Evolutionary conservation across 2,329 filamentous ascomycete species (phyloP).

Genomic region (Teratosphaeria viscida): DNA sequence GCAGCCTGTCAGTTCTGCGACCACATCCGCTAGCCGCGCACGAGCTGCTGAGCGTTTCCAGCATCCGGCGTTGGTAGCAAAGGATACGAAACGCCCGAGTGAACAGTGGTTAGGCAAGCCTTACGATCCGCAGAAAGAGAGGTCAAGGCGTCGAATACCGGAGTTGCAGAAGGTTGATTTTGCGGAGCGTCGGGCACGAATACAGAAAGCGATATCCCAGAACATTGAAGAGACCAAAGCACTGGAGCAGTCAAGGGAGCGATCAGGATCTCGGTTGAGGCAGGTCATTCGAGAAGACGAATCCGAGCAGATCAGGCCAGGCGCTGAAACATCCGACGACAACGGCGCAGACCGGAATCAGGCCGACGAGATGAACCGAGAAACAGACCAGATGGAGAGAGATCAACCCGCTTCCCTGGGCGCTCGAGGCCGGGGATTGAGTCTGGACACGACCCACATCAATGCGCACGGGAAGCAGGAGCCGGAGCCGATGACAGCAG

Average conservation of each 20-base stretch:
- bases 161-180: conserved; percentile 72
- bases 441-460: conserved; percentile 16
- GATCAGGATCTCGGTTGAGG: background rate
- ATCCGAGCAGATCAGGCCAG: background rate
- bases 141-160: conserved; percentile 37
- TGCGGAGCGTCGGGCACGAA: conserved; percentile 67
- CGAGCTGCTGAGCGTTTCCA: conserved; percentile 50
- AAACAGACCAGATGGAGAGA: conserved; percentile 4
- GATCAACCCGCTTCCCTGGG: background rate
- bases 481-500: conserved; percentile 26
- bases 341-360: conserved; percentile 7
- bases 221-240: conserved; percentile 57
- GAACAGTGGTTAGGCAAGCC: conserved; percentile 59
- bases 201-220: conserved; percentile 75
- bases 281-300: background rate
- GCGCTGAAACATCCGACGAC: background rate
- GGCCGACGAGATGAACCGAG: conserved; percentile 5
- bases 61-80: conserved; percentile 18
- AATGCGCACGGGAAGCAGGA: conserved; percentile 12
- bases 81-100: conserved; percentile 30
- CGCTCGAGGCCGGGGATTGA: conserved; percentile 10
- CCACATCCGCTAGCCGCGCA: conserved; percentile 58
- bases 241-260: background rate
- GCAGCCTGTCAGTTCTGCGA: conserved; percentile 65
- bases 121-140: conserved; percentile 59